Conservation (phyloP, 805 yeast species). For the Cyberlindnera meyerae region DNA sequence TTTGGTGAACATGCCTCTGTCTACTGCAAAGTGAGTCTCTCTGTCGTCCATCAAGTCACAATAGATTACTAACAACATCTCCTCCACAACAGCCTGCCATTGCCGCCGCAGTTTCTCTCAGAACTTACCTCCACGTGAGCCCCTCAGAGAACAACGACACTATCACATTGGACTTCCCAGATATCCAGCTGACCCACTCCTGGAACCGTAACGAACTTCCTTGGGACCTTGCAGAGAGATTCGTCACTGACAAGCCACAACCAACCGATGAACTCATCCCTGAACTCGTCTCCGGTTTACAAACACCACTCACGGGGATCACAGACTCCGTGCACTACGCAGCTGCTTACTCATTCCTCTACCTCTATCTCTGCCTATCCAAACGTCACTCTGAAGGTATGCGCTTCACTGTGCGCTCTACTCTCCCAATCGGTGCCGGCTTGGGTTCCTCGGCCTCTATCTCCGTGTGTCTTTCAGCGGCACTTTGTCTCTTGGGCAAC, state of each 20-base stretch:
- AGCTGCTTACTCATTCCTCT: constrained; percentile 81
- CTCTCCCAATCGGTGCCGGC: constrained; percentile 95
- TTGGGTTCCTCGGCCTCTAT: constrained; percentile 91
- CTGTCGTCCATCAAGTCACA: not conserved
- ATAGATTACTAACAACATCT: not conserved
- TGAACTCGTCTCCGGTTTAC: constrained; percentile 47
- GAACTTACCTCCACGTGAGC: constrained; percentile 73
- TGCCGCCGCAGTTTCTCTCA: constrained; percentile 86
- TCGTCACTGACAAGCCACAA: constrained; percentile 20
- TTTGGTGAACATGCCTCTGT: constrained; percentile 98
- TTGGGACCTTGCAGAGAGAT: constrained; percentile 37
- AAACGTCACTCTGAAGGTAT: constrained; percentile 41
- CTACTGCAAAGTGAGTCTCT: constrained; percentile 52
- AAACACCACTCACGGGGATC: constrained; percentile 39
- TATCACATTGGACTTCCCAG: constrained; percentile 75
- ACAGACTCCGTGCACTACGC: constrained; percentile 58
- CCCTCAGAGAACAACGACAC: constrained; percentile 36
- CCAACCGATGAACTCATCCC: constrained; percentile 55
- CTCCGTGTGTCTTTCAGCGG: constrained; percentile 78
- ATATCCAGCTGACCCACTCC: constrained; percentile 56
- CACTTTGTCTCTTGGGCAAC: constrained; percentile 58
- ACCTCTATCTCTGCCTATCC: constrained; percentile 63
- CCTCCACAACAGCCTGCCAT: constrained; percentile 68
- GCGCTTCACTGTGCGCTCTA: constrained; percentile 66
- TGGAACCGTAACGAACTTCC: constrained; percentile 67